Evolutionary conservation across 805 yeast species (phyloP), one percentile per base, ranked within the genome.

Genomic region (Candida easanensis): DNA sequence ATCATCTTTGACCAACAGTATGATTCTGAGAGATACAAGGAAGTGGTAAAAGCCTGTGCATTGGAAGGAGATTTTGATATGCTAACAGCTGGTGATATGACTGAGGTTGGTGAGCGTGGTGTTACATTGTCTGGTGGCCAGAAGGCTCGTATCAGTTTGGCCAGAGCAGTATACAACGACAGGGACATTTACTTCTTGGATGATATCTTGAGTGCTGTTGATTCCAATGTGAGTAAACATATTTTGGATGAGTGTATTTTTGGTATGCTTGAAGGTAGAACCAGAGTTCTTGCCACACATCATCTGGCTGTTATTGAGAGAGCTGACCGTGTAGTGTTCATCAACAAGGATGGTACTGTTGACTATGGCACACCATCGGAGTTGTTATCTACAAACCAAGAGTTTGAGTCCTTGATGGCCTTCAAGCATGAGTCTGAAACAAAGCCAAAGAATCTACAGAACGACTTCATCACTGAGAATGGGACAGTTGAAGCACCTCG

Each of bases 281-380:
- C 96, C 0, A 72, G 91, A 50, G 97, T 91, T 10, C 66, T 88
- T 56, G 93, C 95, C 3, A 88, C 96, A 0, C 95, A 88, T 60
- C 95, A 88, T 58, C 66, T 88, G 42, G 75, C 84, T 8, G 66
- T 88, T 45, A 73, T 87, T 43, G 73, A 75, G 14, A 65, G 71
- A 38, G 91, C 95, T 6, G 86, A 83, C 58, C 69, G 81, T 36
- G 65, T 88, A 31, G 68, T 88, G 8, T 87, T 82, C 48, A 63
- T 88, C 52, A 76, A 78, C 46, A 50, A 53, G 21, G 81, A 84
- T 21, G 83, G 81, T 41, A 80, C 88, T 0, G 65, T 83, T 20
- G 76, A 74, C 38, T 60, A 76, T 28, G 96, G 90, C 13, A 72
- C 85, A 0, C 66, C 76, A 18, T 72, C 68, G 0, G 82, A 82